These are phyloP conservation scores for Petrea volubilis DNA, from an alignment of 257 asterid species.

Conservation along the genomic window DNA sequence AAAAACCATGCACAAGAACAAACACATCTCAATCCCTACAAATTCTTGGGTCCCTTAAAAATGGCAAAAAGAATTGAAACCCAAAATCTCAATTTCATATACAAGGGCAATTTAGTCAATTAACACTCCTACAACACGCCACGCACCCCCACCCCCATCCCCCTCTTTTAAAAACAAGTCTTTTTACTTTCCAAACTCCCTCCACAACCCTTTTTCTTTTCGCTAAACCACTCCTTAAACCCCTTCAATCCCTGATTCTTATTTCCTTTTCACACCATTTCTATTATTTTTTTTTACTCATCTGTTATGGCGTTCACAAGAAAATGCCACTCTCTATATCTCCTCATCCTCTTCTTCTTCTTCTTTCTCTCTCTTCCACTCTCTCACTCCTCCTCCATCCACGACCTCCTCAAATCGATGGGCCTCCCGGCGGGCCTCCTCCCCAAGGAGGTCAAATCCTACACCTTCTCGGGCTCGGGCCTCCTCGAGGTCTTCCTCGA, in stretches of 20 bases:
- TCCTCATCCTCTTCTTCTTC: conserved; percentile 9
- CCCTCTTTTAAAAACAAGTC: conserved; percentile 28
- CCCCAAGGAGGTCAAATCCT: conserved; percentile 72
- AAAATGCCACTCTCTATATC: conserved; percentile 8
- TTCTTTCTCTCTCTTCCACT: conserved; percentile 7
- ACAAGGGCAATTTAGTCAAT: conserved; percentile 28
- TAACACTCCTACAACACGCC: no score
- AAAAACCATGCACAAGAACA: background rate
- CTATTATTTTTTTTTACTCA: background rate
- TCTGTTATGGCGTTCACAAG: conserved; percentile 38
- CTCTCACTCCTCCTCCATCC: conserved; percentile 50
- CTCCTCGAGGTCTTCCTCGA: conserved; percentile 74
- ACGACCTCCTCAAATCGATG: conserved; percentile 70
- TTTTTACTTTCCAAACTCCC: conserved; percentile 41
- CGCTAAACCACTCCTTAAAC: conserved; percentile 39
- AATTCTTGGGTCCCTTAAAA: background rate
- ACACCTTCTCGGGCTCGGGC: conserved; percentile 58
- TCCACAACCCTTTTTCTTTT: conserved; percentile 22
- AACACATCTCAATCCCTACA: background rate
- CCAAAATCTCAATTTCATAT: background rate
- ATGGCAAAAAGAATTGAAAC: conserved; percentile 16
- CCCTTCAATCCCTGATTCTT: conserved; percentile 11
- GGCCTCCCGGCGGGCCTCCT: conserved; percentile 88
- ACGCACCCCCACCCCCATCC: no score
- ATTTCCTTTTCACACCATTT: background rate